phyloP scores from a whole-genome alignment of 768 basidiomycete species.

The Dentipellis fragilis region DNA sequence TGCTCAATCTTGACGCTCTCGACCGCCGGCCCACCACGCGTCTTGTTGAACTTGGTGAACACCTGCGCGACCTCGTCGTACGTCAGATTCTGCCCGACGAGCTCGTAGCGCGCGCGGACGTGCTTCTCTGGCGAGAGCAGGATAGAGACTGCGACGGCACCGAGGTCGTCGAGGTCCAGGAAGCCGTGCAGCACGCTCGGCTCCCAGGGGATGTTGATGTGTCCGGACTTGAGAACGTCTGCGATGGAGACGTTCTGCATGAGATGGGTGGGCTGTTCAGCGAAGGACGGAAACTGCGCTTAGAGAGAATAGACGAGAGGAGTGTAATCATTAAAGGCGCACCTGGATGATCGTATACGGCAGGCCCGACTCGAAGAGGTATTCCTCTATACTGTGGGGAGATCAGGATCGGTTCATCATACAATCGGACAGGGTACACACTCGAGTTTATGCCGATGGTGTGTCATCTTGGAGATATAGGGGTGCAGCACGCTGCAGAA shows the following conservation, averaged over 20 bases:
- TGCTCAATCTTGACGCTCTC: slow-evolving; percentile 13
- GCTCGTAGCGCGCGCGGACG: slow-evolving; percentile 25
- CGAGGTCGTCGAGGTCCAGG: slow-evolving; percentile 24
- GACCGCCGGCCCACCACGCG: slow-evolving; percentile 9
- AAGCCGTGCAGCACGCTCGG: slow-evolving; percentile 22
- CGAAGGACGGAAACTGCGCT: background rate
- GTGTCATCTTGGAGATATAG: slow-evolving; percentile 9
- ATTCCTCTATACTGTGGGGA: slow-evolving; percentile 22
- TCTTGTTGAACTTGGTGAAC: slow-evolving; percentile 7
- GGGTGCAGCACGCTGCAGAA: slow-evolving; percentile 12
- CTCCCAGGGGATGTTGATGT: slow-evolving; percentile 16
- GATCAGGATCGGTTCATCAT: too few relatives aligned
- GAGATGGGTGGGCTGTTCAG: slow-evolving; percentile 21
- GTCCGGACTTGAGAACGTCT: slow-evolving; percentile 3
- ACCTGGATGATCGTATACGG: slow-evolving; percentile 27
- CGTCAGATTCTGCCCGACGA: slow-evolving; percentile 22
- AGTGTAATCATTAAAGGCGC: background rate
- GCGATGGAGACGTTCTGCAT: slow-evolving; percentile 24
- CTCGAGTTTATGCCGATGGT: slow-evolving; percentile 12
- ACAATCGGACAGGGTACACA: too few relatives aligned
- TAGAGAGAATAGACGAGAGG: background rate
- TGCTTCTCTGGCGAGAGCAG: slow-evolving; percentile 19
- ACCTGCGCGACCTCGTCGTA: slow-evolving; percentile 19
- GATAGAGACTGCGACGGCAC: slow-evolving; percentile 18
- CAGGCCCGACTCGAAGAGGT: slow-evolving; percentile 26